phyloP scores from a whole-genome alignment of 192 early-diverging fungal species.

The Umbelopsis isabellina region DNA sequence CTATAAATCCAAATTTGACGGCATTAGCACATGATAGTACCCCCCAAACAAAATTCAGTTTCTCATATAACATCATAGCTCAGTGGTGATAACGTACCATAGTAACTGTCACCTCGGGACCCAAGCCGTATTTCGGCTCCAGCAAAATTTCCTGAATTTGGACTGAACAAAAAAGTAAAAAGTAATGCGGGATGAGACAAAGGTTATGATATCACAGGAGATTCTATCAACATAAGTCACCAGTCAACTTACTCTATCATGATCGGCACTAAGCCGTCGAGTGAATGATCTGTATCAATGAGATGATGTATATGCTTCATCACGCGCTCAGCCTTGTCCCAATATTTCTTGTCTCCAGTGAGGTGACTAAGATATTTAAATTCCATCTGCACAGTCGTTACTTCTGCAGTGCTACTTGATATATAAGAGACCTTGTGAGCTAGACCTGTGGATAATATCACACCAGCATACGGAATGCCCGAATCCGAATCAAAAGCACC shows the following conservation, averaged over 20 bases:
- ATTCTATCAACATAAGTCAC: background rate
- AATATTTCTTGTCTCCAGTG: slow-evolving; percentile 76
- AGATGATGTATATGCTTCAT: slow-evolving; percentile 55
- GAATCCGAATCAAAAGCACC: slow-evolving; percentile 69
- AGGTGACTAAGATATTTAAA: slow-evolving; percentile 81
- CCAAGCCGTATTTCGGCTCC: slow-evolving; percentile 72
- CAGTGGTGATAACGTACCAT: slow-evolving; percentile 57
- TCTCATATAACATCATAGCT: background rate
- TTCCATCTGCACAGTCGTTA: slow-evolving; percentile 84
- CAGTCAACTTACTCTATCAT: slow-evolving; percentile 53
- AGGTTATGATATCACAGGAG: background rate
- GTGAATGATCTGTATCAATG: slow-evolving; percentile 39
- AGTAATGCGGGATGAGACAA: background rate
- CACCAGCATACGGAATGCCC: slow-evolving; percentile 66
- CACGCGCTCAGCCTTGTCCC: slow-evolving; percentile 70
- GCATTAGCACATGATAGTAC: too few relatives aligned
- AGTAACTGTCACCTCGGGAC: slow-evolving; percentile 86
- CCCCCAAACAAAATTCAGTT: background rate
- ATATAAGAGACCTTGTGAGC: slow-evolving; percentile 40
- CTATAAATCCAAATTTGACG: slow-evolving; percentile 40
- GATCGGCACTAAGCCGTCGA: slow-evolving; percentile 79
- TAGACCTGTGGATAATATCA: slow-evolving; percentile 65
- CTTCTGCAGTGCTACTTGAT: slow-evolving; percentile 72
- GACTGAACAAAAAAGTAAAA: slow-evolving; percentile 31
- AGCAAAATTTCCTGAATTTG: slow-evolving; percentile 59